A percentile compares a stretch with the other conserved stretches of the same genome.
Evolutionary conservation across 192 early-diverging fungal genomes (phyloP).

Genomic region (Coemansia sp.): DNA sequence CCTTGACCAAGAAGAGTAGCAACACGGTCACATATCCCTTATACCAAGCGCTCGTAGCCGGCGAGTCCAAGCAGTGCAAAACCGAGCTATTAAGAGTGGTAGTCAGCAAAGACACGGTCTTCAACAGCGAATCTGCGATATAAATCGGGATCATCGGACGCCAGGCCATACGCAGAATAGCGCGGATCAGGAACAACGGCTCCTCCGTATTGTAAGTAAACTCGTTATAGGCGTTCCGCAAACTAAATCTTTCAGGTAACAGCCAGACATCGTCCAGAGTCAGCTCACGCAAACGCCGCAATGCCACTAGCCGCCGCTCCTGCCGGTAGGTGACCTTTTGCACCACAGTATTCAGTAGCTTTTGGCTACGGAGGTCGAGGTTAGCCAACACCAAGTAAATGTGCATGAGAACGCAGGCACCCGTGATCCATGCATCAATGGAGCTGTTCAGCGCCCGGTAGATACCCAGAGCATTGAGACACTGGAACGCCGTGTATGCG

Average conservation of each 20-base stretch:
- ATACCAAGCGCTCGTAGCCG: conserved; percentile 28
- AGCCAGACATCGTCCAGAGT: conserved; percentile 25
- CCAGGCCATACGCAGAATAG: conserved; percentile 44
- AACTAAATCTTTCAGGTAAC: conserved; percentile 28
- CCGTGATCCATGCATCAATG: neutral
- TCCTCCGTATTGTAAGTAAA: conserved; percentile 39
- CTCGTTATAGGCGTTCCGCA: conserved; percentile 20
- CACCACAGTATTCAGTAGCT: conserved; percentile 1
- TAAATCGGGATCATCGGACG: conserved; percentile 43
- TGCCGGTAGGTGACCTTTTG: conserved; percentile 16
- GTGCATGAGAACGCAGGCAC: conserved; percentile 1
- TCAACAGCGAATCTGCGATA: conserved; percentile 13
- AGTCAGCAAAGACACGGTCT: neutral
- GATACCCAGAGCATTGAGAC: conserved; percentile 18
- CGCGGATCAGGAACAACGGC: conserved; percentile 43
- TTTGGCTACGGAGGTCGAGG: conserved; percentile 23
- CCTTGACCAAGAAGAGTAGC: neutral
- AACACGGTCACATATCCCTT: conserved; percentile 25
- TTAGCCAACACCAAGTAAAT: conserved; percentile 10
- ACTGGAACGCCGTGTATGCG: conserved; percentile 16
- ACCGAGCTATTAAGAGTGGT: conserved; percentile 16
- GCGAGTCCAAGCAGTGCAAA: conserved; percentile 28
- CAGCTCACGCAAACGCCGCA: conserved; percentile 29
- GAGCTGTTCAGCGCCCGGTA: conserved; percentile 16
- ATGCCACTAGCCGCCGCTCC: conserved; percentile 26